Evolutionary conservation across 2,329 filamentous ascomycete genomes (phyloP).

Genomic region (Colletotrichum sp.): DNA sequence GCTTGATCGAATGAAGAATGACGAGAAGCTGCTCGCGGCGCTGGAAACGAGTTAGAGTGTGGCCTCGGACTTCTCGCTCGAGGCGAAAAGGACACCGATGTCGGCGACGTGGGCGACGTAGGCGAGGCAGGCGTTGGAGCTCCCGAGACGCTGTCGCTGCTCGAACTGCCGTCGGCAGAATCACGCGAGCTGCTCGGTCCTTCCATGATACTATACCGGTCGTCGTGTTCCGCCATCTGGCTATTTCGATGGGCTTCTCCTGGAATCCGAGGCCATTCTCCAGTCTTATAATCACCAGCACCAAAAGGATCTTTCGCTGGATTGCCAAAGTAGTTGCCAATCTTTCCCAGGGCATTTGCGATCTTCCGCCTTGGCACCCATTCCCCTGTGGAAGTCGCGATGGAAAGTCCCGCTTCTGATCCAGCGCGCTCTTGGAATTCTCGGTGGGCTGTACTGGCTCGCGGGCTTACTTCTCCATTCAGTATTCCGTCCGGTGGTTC

Average conservation of each 20-base stretch:
- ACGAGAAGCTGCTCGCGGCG: not conserved
- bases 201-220: constrained; percentile 39
- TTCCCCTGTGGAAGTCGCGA: constrained; percentile 16
- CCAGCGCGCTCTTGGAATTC: not conserved
- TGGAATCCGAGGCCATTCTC: constrained; percentile 60
- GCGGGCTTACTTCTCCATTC: not conserved
- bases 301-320: constrained; percentile 53
- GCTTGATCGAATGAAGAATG: not conserved
- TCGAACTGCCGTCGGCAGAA: constrained; percentile 30
- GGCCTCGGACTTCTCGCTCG: not conserved
- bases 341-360: constrained; percentile 43
- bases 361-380: constrained; percentile 31
- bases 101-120: not conserved
- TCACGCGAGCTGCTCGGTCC: constrained; percentile 30
- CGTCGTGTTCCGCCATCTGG: constrained; percentile 38
- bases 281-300: constrained; percentile 50
- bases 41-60: not conserved
- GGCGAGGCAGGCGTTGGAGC: not conserved
- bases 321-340: constrained; percentile 52
- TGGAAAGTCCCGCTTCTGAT: not conserved
- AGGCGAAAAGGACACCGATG: not conserved
- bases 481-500: not conserved
- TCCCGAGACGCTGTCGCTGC: not conserved
- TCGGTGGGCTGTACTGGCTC: not conserved
- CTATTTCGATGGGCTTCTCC: constrained; percentile 55